Evolutionary conservation across 2,329 filamentous ascomycete species (phyloP).

Genomic region (Ramichloridium luteum): DNA sequence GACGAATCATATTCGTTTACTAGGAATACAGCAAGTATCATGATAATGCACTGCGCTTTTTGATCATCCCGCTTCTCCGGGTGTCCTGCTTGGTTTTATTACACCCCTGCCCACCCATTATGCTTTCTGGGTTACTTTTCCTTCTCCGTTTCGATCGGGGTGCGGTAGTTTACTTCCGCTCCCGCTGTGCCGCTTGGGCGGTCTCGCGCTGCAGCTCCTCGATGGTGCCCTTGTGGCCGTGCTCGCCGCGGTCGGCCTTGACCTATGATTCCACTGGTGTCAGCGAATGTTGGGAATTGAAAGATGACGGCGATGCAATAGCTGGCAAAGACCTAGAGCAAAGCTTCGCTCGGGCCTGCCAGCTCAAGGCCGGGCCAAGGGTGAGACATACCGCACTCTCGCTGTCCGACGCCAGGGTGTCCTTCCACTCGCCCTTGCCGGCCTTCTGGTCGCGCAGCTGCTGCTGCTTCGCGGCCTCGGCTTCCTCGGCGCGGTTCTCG

Average conservation of each 20-base stretch:
- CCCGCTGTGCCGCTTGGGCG: constrained; percentile 20
- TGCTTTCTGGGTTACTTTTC: no score
- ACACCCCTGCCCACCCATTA: no score
- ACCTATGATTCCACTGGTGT: constrained; percentile 14
- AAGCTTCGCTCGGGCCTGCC: background rate
- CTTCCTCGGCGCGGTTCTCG: constrained; percentile 32
- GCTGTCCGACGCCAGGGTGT: constrained; percentile 63
- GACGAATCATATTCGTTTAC: no score
- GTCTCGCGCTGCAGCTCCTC: constrained; percentile 25
- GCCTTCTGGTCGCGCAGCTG: constrained; percentile 37
- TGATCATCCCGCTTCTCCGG: no score
- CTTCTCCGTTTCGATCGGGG: no score
- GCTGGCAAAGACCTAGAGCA: background rate
- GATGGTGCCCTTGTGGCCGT: constrained; percentile 20
- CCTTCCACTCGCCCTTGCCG: constrained; percentile 63
- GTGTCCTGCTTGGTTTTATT: no score
- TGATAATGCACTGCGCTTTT: no score
- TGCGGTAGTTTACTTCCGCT: constrained; percentile 15
- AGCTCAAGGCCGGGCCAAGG: no score
- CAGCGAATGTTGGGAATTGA: constrained; percentile 2
- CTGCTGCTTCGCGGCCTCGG: constrained; percentile 51
- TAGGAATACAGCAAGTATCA: no score
- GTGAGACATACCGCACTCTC: constrained; percentile 63
- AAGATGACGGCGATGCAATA: background rate
- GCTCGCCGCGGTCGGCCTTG: constrained; percentile 27